Evolutionary conservation across 495 filamentous ascomycete species (phyloP).

Genomic region (Xylaria palmicola): DNA sequence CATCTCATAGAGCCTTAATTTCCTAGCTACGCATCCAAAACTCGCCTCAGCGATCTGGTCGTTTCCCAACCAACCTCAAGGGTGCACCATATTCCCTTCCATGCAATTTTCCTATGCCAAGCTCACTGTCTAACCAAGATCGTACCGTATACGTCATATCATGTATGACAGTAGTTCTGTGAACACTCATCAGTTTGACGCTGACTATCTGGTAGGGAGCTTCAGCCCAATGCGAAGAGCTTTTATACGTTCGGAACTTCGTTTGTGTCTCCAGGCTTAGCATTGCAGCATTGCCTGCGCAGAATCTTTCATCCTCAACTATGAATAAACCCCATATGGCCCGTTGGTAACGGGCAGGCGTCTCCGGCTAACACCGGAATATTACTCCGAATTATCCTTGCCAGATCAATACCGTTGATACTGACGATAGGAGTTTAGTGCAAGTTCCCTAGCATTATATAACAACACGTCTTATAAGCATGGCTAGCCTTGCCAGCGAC

Average conservation of each 20-base stretch:
- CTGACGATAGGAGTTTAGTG: constrained; percentile 5
- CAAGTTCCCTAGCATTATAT: neutral
- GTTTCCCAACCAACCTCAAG: too few species aligned
- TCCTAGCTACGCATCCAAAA: too few species aligned
- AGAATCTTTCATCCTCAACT: neutral
- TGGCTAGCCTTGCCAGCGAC: neutral
- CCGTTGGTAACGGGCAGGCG: neutral
- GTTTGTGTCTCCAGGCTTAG: too few species aligned
- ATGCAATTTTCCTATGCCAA: too few species aligned
- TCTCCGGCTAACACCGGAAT: neutral
- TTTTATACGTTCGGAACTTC: too few species aligned
- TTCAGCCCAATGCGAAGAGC: neutral
- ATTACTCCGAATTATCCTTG: neutral
- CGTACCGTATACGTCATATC: constrained; percentile 1
- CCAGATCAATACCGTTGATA: neutral
- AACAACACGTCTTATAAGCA: neutral
- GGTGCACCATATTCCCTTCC: too few species aligned
- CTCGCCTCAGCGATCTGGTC: too few species aligned
- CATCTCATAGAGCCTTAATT: neutral
- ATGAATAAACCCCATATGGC: neutral
- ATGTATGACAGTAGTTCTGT: neutral
- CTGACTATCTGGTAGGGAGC: neutral
- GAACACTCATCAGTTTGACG: neutral
- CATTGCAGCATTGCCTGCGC: too few species aligned
- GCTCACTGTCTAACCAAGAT: too few species aligned